Evolutionary conservation across 1,284 basidiomycete species (phyloP).

Genomic region (Cerrena zonata): DNA sequence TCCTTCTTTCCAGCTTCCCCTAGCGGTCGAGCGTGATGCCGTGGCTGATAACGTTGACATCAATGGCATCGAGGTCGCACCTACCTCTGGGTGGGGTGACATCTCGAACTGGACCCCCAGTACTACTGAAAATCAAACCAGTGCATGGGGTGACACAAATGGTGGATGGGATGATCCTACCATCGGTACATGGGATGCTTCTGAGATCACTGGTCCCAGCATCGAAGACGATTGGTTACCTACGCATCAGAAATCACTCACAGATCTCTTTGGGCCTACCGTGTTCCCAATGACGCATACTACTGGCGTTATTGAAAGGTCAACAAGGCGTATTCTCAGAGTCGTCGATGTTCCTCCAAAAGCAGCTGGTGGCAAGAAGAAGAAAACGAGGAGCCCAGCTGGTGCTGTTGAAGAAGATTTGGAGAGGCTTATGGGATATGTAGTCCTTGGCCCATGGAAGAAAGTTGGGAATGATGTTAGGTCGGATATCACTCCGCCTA

Average conservation of each 20-base stretch:
- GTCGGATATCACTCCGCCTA: slow-evolving; percentile 32
- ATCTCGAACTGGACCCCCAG: slow-evolving; percentile 4
- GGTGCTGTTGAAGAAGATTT: slow-evolving; percentile 48
- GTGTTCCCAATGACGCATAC: slow-evolving; percentile 42
- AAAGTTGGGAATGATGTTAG: slow-evolving; percentile 33
- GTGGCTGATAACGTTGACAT: slow-evolving; percentile 13
- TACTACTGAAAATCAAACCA: not conserved
- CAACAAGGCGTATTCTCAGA: slow-evolving; percentile 42
- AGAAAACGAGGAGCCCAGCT: slow-evolving; percentile 15
- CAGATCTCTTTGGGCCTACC: slow-evolving; percentile 40
- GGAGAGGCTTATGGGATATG: slow-evolving; percentile 38
- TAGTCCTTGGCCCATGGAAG: slow-evolving; percentile 52
- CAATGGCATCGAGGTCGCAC: slow-evolving; percentile 10
- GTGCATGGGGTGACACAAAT: not conserved
- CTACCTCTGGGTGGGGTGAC: slow-evolving; percentile 6
- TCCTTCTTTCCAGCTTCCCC: slow-evolving; percentile 8
- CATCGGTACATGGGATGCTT: slow-evolving; percentile 10
- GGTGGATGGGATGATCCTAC: slow-evolving; percentile 11
- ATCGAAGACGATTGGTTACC: slow-evolving; percentile 8
- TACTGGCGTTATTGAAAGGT: slow-evolving; percentile 47
- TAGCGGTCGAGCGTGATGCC: slow-evolving; percentile 7
- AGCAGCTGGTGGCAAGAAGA: slow-evolving; percentile 7
- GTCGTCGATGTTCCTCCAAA: slow-evolving; percentile 23
- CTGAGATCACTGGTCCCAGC: not conserved
- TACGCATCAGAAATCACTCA: slow-evolving; percentile 23